Conservation (phyloP, 805 yeast genomes). For the Scheffersomyces spartinae region DNA sequence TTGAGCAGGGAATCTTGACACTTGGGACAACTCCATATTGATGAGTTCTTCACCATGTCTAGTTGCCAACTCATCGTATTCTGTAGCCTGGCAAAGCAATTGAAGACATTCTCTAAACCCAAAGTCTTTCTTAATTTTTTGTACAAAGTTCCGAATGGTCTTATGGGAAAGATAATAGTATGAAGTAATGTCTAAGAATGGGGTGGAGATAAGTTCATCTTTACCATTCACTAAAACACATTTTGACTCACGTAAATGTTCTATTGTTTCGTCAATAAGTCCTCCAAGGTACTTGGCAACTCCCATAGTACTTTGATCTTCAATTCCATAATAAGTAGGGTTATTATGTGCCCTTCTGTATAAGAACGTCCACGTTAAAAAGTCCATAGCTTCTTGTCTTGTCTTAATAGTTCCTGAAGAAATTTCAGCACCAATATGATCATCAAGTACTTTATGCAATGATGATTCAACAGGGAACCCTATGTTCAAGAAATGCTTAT, state of each 20-base stretch:
- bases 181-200: constrained; percentile 75
- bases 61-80: constrained; percentile 80
- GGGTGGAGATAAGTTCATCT: constrained; percentile 52
- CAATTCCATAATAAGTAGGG: constrained; percentile 68
- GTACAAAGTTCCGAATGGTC: constrained; percentile 63
- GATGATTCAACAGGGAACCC: constrained; percentile 82
- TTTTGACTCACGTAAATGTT: constrained; percentile 55
- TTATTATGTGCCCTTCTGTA: constrained; percentile 66
- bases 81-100: constrained; percentile 52
- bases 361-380: constrained; percentile 65
- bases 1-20: constrained; percentile 51
- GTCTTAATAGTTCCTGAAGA: constrained; percentile 55
- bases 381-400: constrained; percentile 62
- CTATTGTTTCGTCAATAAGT: constrained; percentile 59
- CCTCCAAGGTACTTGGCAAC: constrained; percentile 46
- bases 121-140: constrained; percentile 35
- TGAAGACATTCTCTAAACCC: constrained; percentile 58
- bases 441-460: constrained; percentile 62
- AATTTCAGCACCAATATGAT: constrained; percentile 75
- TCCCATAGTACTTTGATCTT: constrained; percentile 45
- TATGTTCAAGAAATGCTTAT: constrained; percentile 65
- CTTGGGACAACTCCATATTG: constrained; percentile 72
- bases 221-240: constrained; percentile 47
- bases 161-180: constrained; percentile 89
- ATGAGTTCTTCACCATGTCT: constrained; percentile 86